Percentiles rank a stretch among this genome's conserved stretches.
These are phyloP conservation scores for Penicillium sumatraense DNA, from an alignment of 2,329 filamentous ascomycete genomes.

Conservation along the genomic window DNA sequence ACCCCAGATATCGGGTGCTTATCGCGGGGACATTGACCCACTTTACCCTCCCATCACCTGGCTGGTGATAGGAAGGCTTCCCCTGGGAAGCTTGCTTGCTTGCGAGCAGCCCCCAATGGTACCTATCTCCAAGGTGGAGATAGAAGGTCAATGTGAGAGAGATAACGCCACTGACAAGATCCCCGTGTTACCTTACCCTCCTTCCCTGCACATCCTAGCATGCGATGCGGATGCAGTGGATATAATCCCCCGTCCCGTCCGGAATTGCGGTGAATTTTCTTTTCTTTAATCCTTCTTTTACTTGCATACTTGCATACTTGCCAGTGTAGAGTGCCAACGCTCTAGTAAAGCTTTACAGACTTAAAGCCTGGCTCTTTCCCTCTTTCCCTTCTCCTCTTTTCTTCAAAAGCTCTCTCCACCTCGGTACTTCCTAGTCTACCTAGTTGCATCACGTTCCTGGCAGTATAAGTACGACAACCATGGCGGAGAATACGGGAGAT, in stretches of 20 bases:
- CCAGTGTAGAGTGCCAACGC: too few species aligned
- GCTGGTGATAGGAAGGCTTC: slow-evolving; percentile 14
- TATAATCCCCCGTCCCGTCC: neutral
- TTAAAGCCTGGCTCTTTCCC: neutral
- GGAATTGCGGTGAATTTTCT: neutral
- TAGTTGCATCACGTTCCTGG: too few species aligned
- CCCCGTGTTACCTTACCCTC: slow-evolving; percentile 8
- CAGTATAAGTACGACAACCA: too few species aligned
- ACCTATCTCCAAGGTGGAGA: neutral
- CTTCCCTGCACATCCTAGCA: too few species aligned
- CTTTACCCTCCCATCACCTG: too few species aligned
- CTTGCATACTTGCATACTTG: too few species aligned
- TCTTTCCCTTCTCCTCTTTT: neutral
- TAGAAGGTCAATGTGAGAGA: slow-evolving; percentile 7
- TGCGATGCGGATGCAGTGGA: neutral
- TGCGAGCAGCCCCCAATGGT: too few species aligned
- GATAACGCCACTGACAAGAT: slow-evolving; percentile 15
- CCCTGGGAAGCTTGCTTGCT: too few species aligned
- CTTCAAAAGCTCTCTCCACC: neutral
- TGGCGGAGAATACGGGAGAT: slow-evolving; percentile 38
- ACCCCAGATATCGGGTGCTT: slow-evolving; percentile 27
- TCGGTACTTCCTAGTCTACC: neutral
- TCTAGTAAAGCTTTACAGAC: neutral
- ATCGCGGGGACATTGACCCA: slow-evolving; percentile 19
- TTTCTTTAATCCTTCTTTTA: neutral